Evolutionary conservation across 257 asterid genomes (phyloP).

Genomic region (Thymus mandschuricus): DNA sequence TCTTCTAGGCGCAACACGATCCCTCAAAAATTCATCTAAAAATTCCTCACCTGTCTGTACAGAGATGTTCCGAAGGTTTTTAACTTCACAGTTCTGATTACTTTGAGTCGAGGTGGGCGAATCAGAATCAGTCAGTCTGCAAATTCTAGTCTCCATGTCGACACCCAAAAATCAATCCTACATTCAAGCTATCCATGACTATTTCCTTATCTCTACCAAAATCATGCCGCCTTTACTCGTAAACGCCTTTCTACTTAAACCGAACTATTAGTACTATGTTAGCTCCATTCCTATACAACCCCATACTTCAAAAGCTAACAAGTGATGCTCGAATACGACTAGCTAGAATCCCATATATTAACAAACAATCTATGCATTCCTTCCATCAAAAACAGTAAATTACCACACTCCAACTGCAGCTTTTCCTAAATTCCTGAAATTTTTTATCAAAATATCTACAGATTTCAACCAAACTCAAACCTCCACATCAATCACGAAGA

Average conservation of each 20-base stretch:
- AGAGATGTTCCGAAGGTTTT: slow-evolving; percentile 51
- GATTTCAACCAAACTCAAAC: slow-evolving; percentile 16
- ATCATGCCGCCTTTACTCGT: slow-evolving; percentile 1
- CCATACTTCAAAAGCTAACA: slow-evolving; percentile 21
- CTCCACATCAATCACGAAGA: slow-evolving; percentile 16
- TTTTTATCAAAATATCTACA: neutral
- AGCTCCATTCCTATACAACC: slow-evolving; percentile 22
- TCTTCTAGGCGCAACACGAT: slow-evolving; percentile 50
- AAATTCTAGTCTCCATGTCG: slow-evolving; percentile 55
- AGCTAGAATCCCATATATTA: neutral
- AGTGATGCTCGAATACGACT: slow-evolving; percentile 21
- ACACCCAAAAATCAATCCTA: slow-evolving; percentile 31
- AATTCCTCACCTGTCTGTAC: slow-evolving; percentile 87
- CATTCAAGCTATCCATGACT: slow-evolving; percentile 25
- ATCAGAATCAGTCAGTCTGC: slow-evolving; percentile 33
- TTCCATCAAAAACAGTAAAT: neutral
- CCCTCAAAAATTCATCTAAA: slow-evolving; percentile 70
- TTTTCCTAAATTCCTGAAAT: neutral
- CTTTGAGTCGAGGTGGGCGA: slow-evolving; percentile 30
- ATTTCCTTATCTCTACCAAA: slow-evolving; percentile 19
- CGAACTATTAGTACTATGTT: neutral
- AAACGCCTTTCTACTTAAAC: neutral
- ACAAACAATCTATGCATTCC: too few species aligned
- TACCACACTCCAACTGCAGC: slow-evolving; percentile 1
- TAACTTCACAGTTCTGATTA: slow-evolving; percentile 38